A percentile compares a stretch with the other conserved stretches of the same genome.
phyloP scores from a whole-genome alignment of 768 basidiomycete genomes.

The Naganishia antarctica region DNA sequence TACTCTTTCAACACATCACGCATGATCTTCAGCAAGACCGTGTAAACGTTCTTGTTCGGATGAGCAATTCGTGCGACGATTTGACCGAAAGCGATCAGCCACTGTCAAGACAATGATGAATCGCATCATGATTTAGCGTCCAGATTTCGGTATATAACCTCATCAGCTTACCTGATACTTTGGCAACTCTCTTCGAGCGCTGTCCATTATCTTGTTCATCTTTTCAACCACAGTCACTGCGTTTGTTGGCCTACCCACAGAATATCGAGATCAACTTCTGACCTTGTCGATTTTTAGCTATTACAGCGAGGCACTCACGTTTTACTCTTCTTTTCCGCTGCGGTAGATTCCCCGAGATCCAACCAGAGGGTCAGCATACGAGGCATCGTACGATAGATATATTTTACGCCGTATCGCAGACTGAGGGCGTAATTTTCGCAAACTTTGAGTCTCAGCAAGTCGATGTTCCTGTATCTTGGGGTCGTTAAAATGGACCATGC shows the following conservation, averaged over 20 bases:
- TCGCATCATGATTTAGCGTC: background rate
- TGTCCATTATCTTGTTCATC: conserved; percentile 51
- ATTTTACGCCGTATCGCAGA: conserved; percentile 80
- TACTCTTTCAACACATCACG: conserved; percentile 68
- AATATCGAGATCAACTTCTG: background rate
- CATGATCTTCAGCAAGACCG: conserved; percentile 64
- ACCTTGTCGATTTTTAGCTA: background rate
- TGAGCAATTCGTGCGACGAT: conserved; percentile 91
- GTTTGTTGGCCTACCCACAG: background rate
- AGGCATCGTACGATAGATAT: conserved; percentile 90
- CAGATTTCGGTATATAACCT: background rate
- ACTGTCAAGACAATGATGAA: conserved; percentile 55
- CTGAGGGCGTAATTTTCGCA: conserved; percentile 61
- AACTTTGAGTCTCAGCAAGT: conserved; percentile 16
- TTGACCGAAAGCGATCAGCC: conserved; percentile 94
- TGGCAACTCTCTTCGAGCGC: conserved; percentile 61
- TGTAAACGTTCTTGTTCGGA: conserved; percentile 59
- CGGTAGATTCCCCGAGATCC: conserved; percentile 65
- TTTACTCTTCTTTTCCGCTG: conserved; percentile 16
- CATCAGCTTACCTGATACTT: conserved; percentile 64
- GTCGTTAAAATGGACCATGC: background rate
- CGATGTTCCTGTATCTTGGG: background rate
- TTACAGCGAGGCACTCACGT: background rate
- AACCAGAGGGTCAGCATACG: conserved; percentile 91
- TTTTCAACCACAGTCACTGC: conserved; percentile 28